Evolutionary conservation across 768 basidiomycete genomes (phyloP).

Genomic region (Sarcomyxa edulis): DNA sequence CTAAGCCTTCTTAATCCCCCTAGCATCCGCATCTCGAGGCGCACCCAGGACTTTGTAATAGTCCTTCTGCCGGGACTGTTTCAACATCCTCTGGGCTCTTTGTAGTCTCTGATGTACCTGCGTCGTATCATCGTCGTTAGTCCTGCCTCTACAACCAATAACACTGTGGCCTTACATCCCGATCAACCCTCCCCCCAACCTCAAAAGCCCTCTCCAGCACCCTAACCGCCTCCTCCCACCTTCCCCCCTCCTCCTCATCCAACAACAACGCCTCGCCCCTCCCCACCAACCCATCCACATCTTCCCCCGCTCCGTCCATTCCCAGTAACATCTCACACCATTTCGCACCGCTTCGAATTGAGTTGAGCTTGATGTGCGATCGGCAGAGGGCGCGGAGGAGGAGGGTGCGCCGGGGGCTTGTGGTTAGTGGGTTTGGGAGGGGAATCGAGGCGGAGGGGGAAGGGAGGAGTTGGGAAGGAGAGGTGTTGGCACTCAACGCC

Average conservation of each 20-base stretch:
- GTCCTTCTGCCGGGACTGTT: slow-evolving; percentile 88
- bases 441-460: slow-evolving; percentile 28
- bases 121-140: no score
- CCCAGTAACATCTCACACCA: slow-evolving; percentile 72
- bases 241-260: slow-evolving; percentile 74
- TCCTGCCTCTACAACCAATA: background rate
- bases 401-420: slow-evolving; percentile 54
- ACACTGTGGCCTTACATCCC: slow-evolving; percentile 48
- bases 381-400: slow-evolving; percentile 69
- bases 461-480: slow-evolving; percentile 31
- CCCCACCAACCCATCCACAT: slow-evolving; percentile 76
- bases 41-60: slow-evolving; percentile 97
- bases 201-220: slow-evolving; percentile 81
- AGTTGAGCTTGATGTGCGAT: slow-evolving; percentile 63
- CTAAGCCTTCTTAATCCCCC: slow-evolving; percentile 94
- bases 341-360: slow-evolving; percentile 42
- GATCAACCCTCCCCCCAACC: slow-evolving; percentile 64
- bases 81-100: slow-evolving; percentile 80
- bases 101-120: slow-evolving; percentile 72
- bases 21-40: slow-evolving; percentile 78
- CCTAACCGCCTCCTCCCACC: slow-evolving; percentile 86
- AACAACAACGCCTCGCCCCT: slow-evolving; percentile 64
- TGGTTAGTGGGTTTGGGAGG: slow-evolving; percentile 45
- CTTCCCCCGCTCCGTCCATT: slow-evolving; percentile 62
- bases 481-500: slow-evolving; percentile 50